Base-by-base conservation (phyloP, 2,329 filamentous ascomycete species). In the Hymenoscyphus fructigenus region DNA sequence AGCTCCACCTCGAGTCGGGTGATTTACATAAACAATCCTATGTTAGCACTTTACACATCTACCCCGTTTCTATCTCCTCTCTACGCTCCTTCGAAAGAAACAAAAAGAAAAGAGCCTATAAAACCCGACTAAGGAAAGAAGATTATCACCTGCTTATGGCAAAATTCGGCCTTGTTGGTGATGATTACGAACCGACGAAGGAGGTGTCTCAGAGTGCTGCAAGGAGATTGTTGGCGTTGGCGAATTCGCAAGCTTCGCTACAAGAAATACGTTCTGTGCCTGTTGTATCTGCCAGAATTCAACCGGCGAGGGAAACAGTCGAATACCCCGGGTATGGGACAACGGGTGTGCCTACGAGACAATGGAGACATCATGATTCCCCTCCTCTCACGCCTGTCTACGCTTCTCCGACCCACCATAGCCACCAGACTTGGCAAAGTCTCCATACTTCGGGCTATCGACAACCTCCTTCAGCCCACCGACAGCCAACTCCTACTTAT, bases 1-100 rank as follows among this genome's bases (percentile, higher is more conserved):
- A 58, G 23, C 66, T 70, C 5, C 60, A 63, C 5, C 56, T 70
- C 4, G 65, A 70, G 41, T 63, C 64, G 10, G 66, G 61, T 7
- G 12, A 57, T 3, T 53, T 70, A 2, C 60, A 63, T 14, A 70
- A 70, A 34, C 68, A 70, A 38, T 69, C 68, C 7, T 70, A 69
- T 44, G 29, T 70, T 15, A 55, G 62, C 5, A 62, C 69, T 14
- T 53, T 61, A 50, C 68, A 70, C 38, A 61, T 66, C 26, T 70
- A 68, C 41, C 50, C 47, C 38, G 57, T 70, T 15, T 59, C 60
- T 2, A 23, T 53, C 2, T 56, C 57, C n/a, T 55, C 14, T 10
- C 60, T 70, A 0, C 29, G 53, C 5, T 63, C 50, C 3, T 69
- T 63, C 15, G 28, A 32, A 7, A 60, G 41, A 28, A 61, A 61